Evolutionary conservation across 2,329 filamentous ascomycete genomes (phyloP), one percentile per base, ranked within the genome.

Genomic region (Colletotrichum sp.): DNA sequence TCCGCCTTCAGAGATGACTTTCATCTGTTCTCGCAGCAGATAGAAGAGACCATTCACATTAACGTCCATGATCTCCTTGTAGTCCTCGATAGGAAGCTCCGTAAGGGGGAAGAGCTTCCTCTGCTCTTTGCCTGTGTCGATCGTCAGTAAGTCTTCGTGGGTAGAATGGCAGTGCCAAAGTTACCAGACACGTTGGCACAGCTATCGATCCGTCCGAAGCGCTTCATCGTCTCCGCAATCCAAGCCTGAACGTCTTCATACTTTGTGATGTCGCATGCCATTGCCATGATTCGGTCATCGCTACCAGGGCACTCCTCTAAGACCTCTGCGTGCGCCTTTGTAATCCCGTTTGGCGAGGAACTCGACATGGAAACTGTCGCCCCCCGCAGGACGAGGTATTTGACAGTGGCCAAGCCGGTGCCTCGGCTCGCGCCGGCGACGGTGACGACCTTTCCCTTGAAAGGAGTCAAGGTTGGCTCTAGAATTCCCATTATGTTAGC

Each of bases 1-100:
- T 0, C 86, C 86, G 2, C 82, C 82, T 3, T 81, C 79, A 1
- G 82, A 81, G 62, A 80, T 74, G 32, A 79, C 77, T 55, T 78
- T 77, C 77, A 80, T 77, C 74, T 80, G 52, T 30, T 79, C 72
- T 66, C 78, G 78, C 16, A 80, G 57, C 36, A 79, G 79, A 8
- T 79, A 76, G 15, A 79, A 78, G 2, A 79, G 78, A 19, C 79
- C 79, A 1, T 77, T 78, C 4, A 80, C 75, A 64, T 80, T 80
- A 63, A 79, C 73, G 19, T 70, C 59, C 62, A 80, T 74, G 1
- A 80, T 27, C 32, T 75, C 76, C n/a, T 78, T 69, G 77, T 76
- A 80, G 69, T 80, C 77, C 1, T 68, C 73, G 61, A 78, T 77
- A 25, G 79, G 78, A 63, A 80, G 76, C 16, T 78, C 77, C 2